A percentile compares a stretch with the other conserved stretches of the same genome.
Conservation (phyloP, 106 monocot genomes). For the Dendrobium catenatum region DNA sequence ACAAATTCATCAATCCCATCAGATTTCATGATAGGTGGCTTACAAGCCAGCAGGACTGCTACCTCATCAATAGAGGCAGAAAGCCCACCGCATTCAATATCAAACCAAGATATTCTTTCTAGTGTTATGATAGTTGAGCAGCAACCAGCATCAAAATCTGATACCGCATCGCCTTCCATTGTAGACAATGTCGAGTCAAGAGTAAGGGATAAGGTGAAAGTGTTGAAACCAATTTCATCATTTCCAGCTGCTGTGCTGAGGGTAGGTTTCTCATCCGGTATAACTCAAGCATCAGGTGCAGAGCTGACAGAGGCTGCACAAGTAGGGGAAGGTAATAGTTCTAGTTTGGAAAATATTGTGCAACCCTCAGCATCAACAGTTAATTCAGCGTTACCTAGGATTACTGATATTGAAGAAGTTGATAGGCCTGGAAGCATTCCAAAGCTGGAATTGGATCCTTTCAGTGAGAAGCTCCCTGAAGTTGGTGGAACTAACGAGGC, state of each 20-base stretch:
- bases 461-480: conserved; percentile 14
- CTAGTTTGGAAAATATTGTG: conserved; percentile 15
- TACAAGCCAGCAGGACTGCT: not conserved
- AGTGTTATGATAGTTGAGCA: not conserved
- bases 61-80: conserved; percentile 4
- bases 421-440: conserved; percentile 1
- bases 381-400: conserved; percentile 11
- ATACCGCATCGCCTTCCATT: not conserved
- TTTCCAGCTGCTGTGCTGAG: conserved; percentile 3
- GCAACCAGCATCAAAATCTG: not conserved
- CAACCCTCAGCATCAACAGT: conserved; percentile 3
- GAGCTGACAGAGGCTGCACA: conserved; percentile 11
- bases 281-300: not conserved
- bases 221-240: conserved; percentile 13
- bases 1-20: not conserved
- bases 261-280: conserved; percentile 6
- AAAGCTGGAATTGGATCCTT: conserved; percentile 17
- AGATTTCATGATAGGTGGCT: not conserved
- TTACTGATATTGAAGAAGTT: conserved; percentile 15
- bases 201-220: conserved; percentile 4
- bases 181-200: not conserved
- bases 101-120: conserved; percentile 3
- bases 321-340: conserved; percentile 4
- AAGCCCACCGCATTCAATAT: not conserved
- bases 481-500: conserved; percentile 29